Conservation (phyloP, 1,284 basidiomycete species). For the Pascua guehoae region DNA sequence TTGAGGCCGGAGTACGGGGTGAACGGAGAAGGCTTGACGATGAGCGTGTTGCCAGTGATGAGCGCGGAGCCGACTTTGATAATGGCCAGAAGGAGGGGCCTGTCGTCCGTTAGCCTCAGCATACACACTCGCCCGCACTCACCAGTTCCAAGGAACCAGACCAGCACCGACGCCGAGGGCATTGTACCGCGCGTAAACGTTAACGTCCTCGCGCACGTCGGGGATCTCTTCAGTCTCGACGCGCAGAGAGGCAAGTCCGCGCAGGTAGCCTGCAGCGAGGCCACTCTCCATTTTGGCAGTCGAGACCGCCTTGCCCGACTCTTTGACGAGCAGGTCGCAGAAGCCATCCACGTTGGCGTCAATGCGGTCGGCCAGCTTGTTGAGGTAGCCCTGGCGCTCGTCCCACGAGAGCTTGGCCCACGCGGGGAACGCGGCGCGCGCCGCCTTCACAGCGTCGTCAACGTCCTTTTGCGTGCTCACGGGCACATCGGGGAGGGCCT, state of each 20-base stretch:
- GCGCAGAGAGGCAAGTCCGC: constrained; percentile 82
- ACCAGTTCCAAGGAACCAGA: constrained; percentile 65
- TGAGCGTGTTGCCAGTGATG: constrained; percentile 89
- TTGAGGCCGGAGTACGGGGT: constrained; percentile 88
- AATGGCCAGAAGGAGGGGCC: constrained; percentile 56
- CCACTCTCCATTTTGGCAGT: constrained; percentile 75
- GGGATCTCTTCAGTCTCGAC: constrained; percentile 63
- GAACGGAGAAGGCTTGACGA: constrained; percentile 93
- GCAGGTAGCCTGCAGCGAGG: constrained; percentile 77
- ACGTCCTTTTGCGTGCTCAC: constrained; percentile 82
- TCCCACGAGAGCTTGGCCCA: constrained; percentile 70
- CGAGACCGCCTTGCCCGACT: constrained; percentile 83
- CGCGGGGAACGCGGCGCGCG: constrained; percentile 67
- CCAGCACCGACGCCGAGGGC: constrained; percentile 64
- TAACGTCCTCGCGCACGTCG: constrained; percentile 71
- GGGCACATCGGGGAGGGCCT: constrained; percentile 73
- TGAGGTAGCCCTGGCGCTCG: constrained; percentile 28
- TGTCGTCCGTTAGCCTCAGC: no score
- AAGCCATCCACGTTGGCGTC: constrained; percentile 37
- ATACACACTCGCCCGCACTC: no score
- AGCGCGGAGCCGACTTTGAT: constrained; percentile 60
- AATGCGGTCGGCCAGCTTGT: constrained; percentile 30
- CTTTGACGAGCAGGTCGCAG: constrained; percentile 49
- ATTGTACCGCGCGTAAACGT: constrained; percentile 74
- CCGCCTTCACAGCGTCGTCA: constrained; percentile 74